These are phyloP conservation scores for Phytophthora europaea DNA, from an alignment of 352 stramenopile species.

Conservation along the genomic window DNA sequence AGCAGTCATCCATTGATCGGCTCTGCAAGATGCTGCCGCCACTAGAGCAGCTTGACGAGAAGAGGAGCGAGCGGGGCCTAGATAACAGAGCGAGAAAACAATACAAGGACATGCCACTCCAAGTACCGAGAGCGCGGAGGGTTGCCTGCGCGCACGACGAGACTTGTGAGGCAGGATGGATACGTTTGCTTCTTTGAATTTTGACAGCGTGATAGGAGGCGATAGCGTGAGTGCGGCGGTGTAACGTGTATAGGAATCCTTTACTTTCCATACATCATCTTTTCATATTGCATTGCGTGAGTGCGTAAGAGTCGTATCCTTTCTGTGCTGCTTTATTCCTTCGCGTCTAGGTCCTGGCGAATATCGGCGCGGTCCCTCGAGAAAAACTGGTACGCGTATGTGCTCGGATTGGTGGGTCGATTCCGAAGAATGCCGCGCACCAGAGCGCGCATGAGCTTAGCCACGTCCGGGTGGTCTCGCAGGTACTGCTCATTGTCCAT, in stretches of 20 bases:
- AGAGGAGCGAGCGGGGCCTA: constrained; percentile 29
- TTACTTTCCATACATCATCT: constrained; percentile 26
- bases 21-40: constrained; percentile 19
- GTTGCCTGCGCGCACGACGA: constrained; percentile 27
- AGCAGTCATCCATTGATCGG: constrained; percentile 16
- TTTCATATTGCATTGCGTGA: constrained; percentile 1
- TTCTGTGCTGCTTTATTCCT: constrained; percentile 33
- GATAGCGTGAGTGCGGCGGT: constrained; percentile 42
- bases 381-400: constrained; percentile 73
- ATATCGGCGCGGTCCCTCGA: constrained; percentile 44
- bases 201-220: constrained; percentile 41
- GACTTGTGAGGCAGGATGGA: constrained; percentile 40
- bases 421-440: constrained; percentile 68
- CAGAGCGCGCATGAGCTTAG: constrained; percentile 67
- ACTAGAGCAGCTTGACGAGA: constrained; percentile 19
- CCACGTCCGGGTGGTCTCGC: constrained; percentile 68
- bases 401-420: constrained; percentile 55
- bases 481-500: constrained; percentile 86
- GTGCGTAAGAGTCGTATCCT: too few relatives aligned
- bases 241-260: constrained; percentile 46
- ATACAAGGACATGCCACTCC: constrained; percentile 42
- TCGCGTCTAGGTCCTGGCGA: constrained; percentile 56
- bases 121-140: constrained; percentile 26
- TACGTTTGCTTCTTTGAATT: constrained; percentile 45
- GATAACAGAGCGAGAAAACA: constrained; percentile 47